Evolutionary conservation across 129 eudicot species (phyloP), one percentile per base, ranked within the genome.

Genomic region (Chrysanthemum lavandulifolium): DNA sequence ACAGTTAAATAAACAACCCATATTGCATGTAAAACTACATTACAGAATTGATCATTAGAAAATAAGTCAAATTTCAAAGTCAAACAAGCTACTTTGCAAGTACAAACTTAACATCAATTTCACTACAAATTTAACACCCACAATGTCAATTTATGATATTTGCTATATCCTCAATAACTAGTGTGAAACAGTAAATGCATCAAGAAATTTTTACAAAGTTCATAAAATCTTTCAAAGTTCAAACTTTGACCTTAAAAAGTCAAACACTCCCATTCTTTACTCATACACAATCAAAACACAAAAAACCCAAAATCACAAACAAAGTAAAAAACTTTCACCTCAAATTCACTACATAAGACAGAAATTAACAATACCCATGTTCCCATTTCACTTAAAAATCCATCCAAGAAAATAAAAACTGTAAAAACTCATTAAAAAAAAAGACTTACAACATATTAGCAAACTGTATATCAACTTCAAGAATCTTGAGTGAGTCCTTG

Each of bases 401-500:
- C 19, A 14, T 53, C 2, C 7, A 53, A 53, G 14, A 13, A 3
- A 6, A 15, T 6, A 6, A 60, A 68, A 68, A 54, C 51, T 29
- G 57, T 12, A 68, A 67, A 53, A 75, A 23, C 36, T 53, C 54
- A 73, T 31, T n/a, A n/a, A 23, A 49, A 9, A 76, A 12, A 13
- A 69, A 3, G 57, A 81, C 84, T 73, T 73, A 86, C 90, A 86
- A 69, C 87, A 86, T 82, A 82, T 90, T 90, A 77, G 96, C 96
- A 84, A 86, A 88, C 65, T 87, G 96, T 36, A 90, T 82, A 81
- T 90, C 96, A 78, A 88, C 83, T 68, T 90, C 93, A 61, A 90
- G 82, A 75, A 81, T 79, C 31, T 80, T 80, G 10, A 87, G 80
- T 21, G 90, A 84, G 61, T 90, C 96, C 73, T 63, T 75, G 23